A percentile compares a stretch with the other conserved stretches of the same genome.
Conservation (phyloP, 2,329 filamentous ascomycete genomes). For the Geosmithia flava region DNA sequence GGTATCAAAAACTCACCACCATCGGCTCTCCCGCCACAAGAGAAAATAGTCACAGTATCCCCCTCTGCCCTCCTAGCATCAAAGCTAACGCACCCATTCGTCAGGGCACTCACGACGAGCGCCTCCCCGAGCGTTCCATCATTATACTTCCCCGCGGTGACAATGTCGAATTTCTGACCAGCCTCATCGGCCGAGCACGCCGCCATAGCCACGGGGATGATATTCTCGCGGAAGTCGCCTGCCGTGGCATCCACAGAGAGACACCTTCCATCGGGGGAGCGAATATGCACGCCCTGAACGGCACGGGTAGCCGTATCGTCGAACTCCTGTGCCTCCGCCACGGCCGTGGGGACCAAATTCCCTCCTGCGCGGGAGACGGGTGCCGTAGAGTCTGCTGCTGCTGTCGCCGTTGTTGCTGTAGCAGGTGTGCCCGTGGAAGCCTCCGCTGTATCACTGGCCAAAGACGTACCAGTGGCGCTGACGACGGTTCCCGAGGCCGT, state of each 20-base stretch:
- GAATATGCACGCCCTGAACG: constrained; percentile 30
- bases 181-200: constrained; percentile 26
- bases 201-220: constrained; percentile 34
- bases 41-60: constrained; percentile 37
- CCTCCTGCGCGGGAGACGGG: constrained; percentile 38
- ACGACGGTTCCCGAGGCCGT: background rate
- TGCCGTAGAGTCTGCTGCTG: constrained; percentile 24
- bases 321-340: constrained; percentile 32
- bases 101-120: constrained; percentile 35
- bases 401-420: background rate
- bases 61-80: constrained; percentile 27
- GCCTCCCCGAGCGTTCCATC: constrained; percentile 24
- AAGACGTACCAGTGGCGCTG: background rate
- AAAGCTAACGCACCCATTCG: constrained; percentile 38
- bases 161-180: constrained; percentile 37
- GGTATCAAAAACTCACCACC: constrained; percentile 20
- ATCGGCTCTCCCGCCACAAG: constrained; percentile 37
- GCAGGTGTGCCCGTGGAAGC: background rate
- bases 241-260: constrained; percentile 38
- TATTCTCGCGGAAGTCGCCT: constrained; percentile 40
- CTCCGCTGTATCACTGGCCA: no score
- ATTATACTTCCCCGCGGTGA: constrained; percentile 37
- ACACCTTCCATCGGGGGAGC: constrained; percentile 19
- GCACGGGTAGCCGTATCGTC: constrained; percentile 33
- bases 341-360: constrained; percentile 34